phyloP scores from a whole-genome alignment of 495 filamentous ascomycete genomes.

The Aspergillus egyptiacus region DNA sequence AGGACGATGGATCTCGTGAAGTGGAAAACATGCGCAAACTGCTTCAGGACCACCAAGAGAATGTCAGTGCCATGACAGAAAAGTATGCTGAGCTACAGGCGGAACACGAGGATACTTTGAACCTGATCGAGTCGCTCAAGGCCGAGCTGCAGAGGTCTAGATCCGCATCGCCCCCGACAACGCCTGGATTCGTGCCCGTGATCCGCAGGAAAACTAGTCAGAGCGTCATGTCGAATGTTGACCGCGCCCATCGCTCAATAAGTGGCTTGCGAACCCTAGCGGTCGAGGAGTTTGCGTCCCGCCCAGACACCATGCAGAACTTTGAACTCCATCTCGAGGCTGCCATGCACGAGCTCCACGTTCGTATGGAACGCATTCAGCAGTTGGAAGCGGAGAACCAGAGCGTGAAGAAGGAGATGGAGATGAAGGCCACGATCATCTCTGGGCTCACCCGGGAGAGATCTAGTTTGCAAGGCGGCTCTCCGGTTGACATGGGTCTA shows the following conservation, averaged over 20 bases:
- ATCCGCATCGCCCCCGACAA: slow-evolving; percentile 58
- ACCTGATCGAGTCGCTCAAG: slow-evolving; percentile 84
- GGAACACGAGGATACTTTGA: slow-evolving; percentile 73
- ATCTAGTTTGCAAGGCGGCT: slow-evolving; percentile 71
- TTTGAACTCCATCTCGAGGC: slow-evolving; percentile 89
- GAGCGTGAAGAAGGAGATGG: slow-evolving; percentile 88
- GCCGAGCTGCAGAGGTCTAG: slow-evolving; percentile 73
- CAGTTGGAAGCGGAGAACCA: slow-evolving; percentile 81
- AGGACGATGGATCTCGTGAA: slow-evolving; percentile 48
- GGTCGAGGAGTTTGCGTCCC: slow-evolving; percentile 70
- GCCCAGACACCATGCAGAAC: slow-evolving; percentile 80
- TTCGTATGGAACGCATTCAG: slow-evolving; percentile 79
- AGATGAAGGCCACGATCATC: slow-evolving; percentile 89
- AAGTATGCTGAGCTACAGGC: slow-evolving; percentile 77
- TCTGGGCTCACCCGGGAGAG: slow-evolving; percentile 88
- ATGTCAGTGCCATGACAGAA: slow-evolving; percentile 61
- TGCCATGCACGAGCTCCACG: slow-evolving; percentile 87
- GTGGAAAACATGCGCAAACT: slow-evolving; percentile 63
- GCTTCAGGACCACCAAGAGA: slow-evolving; percentile 69
- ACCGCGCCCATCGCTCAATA: slow-evolving; percentile 89
- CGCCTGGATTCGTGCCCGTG: slow-evolving; percentile 50
- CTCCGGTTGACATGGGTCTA: slow-evolving; percentile 87
- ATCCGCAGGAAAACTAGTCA: slow-evolving; percentile 94
- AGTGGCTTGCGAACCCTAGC: slow-evolving; percentile 83
- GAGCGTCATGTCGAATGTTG: slow-evolving; percentile 73